Percentiles rank a stretch among this genome's conserved stretches.
Evolutionary conservation across 345 rosid genomes (phyloP).

Genomic region (Hypericum perforatum): DNA sequence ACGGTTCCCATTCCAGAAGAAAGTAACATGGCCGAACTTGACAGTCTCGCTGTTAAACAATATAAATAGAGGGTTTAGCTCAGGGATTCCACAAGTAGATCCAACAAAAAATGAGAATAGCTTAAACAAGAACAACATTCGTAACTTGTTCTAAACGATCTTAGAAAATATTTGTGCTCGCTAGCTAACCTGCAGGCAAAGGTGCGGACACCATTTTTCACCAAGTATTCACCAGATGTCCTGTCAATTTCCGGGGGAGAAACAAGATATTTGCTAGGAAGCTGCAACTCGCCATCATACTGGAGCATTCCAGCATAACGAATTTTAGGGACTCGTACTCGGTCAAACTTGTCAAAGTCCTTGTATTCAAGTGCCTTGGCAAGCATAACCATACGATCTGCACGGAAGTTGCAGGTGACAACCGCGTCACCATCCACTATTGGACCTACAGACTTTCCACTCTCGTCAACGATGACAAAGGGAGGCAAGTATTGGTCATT

Average conservation of each 20-base stretch:
- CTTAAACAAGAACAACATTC: not conserved
- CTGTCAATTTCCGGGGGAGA: constrained; percentile 97
- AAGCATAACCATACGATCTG: constrained; percentile 92
- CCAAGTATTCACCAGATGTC: constrained; percentile 92
- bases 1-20: constrained; percentile 98
- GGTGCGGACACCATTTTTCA: constrained; percentile 63
- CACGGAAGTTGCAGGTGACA: constrained; percentile 86
- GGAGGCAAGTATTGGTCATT: constrained; percentile 90
- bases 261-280: constrained; percentile 76
- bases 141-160: not conserved
- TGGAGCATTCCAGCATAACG: constrained; percentile 97
- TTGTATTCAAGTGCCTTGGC: constrained; percentile 92
- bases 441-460: constrained; percentile 74
- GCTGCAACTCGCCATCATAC: constrained; percentile 91
- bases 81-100: not conserved
- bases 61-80: not conserved
- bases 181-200: constrained; percentile 84
- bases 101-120: not conserved
- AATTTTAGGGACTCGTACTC: constrained; percentile 81
- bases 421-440: constrained; percentile 92
- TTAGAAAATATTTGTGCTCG: not conserved
- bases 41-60: constrained; percentile 67
- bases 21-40: constrained; percentile 92
- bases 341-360: constrained; percentile 82
- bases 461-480: constrained; percentile 78